These are phyloP conservation scores for Rhodotorula sp. DNA, from an alignment of 1,284 basidiomycete species.

Conservation along the genomic window DNA sequence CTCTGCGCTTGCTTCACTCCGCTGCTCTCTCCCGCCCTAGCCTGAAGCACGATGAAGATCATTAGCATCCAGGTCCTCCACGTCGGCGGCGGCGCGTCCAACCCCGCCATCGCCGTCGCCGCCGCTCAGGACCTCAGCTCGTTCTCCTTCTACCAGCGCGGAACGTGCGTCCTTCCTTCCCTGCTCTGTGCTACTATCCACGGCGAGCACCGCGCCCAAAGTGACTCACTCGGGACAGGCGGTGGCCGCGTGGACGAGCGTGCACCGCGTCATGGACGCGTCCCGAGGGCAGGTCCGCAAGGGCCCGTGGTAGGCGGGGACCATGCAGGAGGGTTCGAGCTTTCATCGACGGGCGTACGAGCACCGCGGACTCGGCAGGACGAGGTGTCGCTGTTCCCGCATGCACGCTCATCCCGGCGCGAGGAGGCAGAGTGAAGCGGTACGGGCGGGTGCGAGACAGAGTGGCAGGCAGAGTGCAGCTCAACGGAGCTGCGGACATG, in stretches of 20 bases:
- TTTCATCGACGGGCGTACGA: neutral
- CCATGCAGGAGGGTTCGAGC: too few species aligned
- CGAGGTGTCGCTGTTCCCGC: neutral
- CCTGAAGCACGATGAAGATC: constrained; percentile 55
- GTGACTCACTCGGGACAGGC: too few species aligned
- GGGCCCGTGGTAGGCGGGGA: too few species aligned
- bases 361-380: neutral
- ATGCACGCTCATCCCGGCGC: neutral
- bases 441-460: too few species aligned
- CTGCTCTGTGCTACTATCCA: too few species aligned
- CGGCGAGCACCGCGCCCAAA: too few species aligned
- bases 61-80: constrained; percentile 57
- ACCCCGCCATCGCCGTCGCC: constrained; percentile 65
- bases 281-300: rapidly evolving
- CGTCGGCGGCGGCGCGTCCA: constrained; percentile 46
- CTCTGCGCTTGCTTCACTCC: too few species aligned
- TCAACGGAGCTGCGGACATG: too few species aligned
- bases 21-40: too few species aligned
- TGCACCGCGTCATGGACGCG: constrained; percentile 1
- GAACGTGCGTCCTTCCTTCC: constrained; percentile 54
- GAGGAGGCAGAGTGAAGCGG: too few species aligned
- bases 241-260: neutral
- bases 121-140: constrained; percentile 80
- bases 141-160: constrained; percentile 92
- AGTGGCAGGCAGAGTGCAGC: too few species aligned